A percentile compares a stretch with the other conserved stretches of the same genome.
These are phyloP conservation scores for Annulohypoxylon truncatum DNA, from an alignment of 2,329 filamentous ascomycete species.

Conservation along the genomic window DNA sequence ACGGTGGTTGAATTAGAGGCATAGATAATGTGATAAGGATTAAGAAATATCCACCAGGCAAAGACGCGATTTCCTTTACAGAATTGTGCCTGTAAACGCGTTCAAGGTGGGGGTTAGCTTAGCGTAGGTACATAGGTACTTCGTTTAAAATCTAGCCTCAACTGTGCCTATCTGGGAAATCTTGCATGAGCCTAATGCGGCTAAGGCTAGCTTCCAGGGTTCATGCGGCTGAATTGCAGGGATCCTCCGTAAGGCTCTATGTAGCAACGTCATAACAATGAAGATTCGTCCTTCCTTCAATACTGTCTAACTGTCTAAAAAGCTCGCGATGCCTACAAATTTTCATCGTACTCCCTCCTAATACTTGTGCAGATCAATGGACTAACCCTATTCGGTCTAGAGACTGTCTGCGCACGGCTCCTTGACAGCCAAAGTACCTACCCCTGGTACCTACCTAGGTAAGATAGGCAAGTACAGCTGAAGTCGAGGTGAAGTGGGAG, in stretches of 20 bases:
- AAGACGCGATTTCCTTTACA: not conserved
- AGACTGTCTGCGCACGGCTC: not conserved
- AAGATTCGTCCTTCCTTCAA: not conserved
- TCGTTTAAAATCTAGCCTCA: not conserved
- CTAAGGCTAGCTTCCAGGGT: not conserved
- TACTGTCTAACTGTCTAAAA: not conserved
- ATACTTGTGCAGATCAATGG: not conserved
- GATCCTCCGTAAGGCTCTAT: not conserved
- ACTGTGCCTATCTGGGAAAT: constrained; percentile 1
- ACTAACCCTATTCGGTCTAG: not conserved
- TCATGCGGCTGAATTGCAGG: not conserved
- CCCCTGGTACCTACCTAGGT: not conserved
- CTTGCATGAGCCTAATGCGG: not conserved
- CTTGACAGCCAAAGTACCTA: not conserved
- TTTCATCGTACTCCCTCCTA: not conserved
- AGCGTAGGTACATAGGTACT: not conserved
- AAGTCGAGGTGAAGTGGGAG: not conserved
- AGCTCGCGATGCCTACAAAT: not conserved
- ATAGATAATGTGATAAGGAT: not conserved
- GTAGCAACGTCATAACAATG: not conserved
- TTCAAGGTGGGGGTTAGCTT: not conserved
- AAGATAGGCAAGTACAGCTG: not conserved
- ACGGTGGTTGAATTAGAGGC: not conserved
- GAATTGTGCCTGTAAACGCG: constrained; percentile 1
- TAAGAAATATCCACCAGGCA: constrained; percentile 2